Percentiles rank a stretch among this genome's conserved stretches.
Conservation (phyloP, 1,139 yeast genomes). For the Arxiozyma heterogenica region DNA sequence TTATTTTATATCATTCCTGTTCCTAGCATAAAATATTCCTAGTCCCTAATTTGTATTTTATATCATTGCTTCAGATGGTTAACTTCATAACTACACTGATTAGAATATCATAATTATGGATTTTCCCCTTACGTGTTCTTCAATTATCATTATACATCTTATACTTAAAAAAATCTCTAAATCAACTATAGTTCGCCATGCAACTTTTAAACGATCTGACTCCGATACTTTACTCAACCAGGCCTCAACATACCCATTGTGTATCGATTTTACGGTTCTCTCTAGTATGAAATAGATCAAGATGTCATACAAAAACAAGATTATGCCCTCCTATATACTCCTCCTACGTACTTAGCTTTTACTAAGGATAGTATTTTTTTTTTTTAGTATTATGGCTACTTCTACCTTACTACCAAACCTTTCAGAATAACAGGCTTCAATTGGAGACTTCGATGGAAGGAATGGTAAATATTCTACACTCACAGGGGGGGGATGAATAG, state of each 20-base stretch:
- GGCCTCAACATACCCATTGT: conserved; percentile 25
- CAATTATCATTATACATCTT: no score
- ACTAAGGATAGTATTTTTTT: no score
- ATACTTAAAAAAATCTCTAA: neutral
- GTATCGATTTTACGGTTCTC: conserved; percentile 27
- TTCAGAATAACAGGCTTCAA: neutral
- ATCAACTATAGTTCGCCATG: neutral
- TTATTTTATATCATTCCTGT: neutral
- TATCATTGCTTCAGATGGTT: neutral
- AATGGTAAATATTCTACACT: neutral
- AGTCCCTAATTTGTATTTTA: neutral
- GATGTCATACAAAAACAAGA: neutral
- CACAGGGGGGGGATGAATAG: neutral
- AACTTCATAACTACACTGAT: neutral
- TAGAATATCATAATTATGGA: no score
- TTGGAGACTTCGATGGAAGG: neutral
- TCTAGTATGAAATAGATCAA: neutral
- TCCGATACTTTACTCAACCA: neutral
- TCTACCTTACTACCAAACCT: neutral
- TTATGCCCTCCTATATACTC: neutral
- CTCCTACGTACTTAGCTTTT: neutral
- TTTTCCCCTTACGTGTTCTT: neutral
- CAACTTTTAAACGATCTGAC: neutral
- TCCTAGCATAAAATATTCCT: neutral
- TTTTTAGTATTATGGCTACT: neutral